phyloP scores from a whole-genome alignment of 805 yeast species.

The Metschnikowia picachoensis region DNA sequence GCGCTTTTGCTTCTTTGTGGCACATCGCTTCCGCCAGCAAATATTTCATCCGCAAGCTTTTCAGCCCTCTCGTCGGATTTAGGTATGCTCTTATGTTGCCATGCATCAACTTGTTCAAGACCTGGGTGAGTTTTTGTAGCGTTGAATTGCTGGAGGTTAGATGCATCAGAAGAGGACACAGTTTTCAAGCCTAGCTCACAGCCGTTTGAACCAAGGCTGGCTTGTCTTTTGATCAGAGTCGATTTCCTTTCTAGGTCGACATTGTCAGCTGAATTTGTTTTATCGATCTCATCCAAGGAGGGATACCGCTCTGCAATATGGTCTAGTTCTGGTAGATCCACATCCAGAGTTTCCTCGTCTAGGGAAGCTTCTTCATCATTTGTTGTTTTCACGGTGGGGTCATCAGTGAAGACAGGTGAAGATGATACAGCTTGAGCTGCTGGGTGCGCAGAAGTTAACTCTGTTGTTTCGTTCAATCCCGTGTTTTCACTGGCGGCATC shows the following conservation, averaged over 20 bases:
- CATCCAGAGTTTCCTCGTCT: slow-evolving; percentile 4
- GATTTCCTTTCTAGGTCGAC: not conserved
- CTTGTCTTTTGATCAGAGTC: not conserved
- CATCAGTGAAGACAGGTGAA: no score
- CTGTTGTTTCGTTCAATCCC: no score
- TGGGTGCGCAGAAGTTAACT: no score
- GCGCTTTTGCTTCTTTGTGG: slow-evolving; percentile 5
- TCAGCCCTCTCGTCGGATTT: slow-evolving; percentile 31
- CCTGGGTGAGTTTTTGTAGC: not conserved
- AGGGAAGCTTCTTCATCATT: not conserved
- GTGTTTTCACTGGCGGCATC: not conserved
- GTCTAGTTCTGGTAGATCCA: slow-evolving; percentile 33
- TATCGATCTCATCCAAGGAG: slow-evolving; percentile 35
- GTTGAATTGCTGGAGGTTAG: not conserved
- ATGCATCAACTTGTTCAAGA: slow-evolving; percentile 28
- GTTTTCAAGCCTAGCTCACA: slow-evolving; percentile 1
- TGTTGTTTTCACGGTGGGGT: no score
- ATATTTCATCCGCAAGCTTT: slow-evolving; percentile 40
- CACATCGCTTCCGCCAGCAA: slow-evolving; percentile 20
- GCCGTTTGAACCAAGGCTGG: slow-evolving; percentile 2
- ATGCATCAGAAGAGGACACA: not conserved
- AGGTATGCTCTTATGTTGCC: slow-evolving; percentile 26
- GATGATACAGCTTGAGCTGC: not conserved
- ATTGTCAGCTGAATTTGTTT: slow-evolving; percentile 1
- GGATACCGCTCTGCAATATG: slow-evolving; percentile 52